Evolutionary conservation across 2,329 filamentous ascomycete species (phyloP).

Genomic region (Talaromyces piceae): DNA sequence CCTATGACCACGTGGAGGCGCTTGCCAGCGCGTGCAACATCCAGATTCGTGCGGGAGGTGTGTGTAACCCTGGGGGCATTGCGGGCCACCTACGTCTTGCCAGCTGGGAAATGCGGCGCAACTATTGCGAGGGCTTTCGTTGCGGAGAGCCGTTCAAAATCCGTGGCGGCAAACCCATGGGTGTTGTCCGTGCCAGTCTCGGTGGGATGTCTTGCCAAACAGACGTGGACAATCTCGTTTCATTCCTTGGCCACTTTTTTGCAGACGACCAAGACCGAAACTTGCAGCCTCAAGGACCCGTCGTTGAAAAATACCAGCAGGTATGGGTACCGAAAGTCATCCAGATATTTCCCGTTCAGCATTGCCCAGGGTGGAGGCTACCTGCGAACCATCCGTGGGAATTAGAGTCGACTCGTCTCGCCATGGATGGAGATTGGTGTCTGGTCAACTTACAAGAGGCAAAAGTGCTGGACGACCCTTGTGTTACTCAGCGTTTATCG

Average conservation of each 20-base stretch:
- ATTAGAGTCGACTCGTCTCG: slow-evolving; percentile 70
- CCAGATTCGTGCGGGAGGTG: slow-evolving; percentile 76
- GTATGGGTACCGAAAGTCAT: slow-evolving; percentile 52
- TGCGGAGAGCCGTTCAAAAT: slow-evolving; percentile 80
- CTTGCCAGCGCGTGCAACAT: slow-evolving; percentile 70
- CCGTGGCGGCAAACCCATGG: slow-evolving; percentile 76
- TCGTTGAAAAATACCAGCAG: slow-evolving; percentile 13
- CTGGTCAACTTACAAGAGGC: slow-evolving; percentile 44
- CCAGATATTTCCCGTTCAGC: slow-evolving; percentile 85
- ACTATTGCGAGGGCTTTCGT: slow-evolving; percentile 76
- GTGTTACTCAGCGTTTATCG: slow-evolving; percentile 67
- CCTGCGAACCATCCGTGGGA: slow-evolving; percentile 62
- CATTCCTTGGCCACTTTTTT: slow-evolving; percentile 66
- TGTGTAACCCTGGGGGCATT: slow-evolving; percentile 88
- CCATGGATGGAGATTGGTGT: slow-evolving; percentile 97
- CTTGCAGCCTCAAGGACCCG: background rate
- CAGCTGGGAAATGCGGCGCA: slow-evolving; percentile 73
- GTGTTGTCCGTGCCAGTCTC: slow-evolving; percentile 74
- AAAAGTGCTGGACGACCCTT: slow-evolving; percentile 2
- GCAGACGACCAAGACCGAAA: slow-evolving; percentile 22
- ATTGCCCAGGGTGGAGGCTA: slow-evolving; percentile 74
- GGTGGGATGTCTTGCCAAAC: slow-evolving; percentile 78
- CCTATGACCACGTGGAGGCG: slow-evolving; percentile 81
- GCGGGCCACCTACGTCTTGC: slow-evolving; percentile 62
- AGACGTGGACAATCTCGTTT: slow-evolving; percentile 66